These are phyloP conservation scores for Scutellaria minor DNA, from an alignment of 257 asterid genomes.

Conservation along the genomic window DNA sequence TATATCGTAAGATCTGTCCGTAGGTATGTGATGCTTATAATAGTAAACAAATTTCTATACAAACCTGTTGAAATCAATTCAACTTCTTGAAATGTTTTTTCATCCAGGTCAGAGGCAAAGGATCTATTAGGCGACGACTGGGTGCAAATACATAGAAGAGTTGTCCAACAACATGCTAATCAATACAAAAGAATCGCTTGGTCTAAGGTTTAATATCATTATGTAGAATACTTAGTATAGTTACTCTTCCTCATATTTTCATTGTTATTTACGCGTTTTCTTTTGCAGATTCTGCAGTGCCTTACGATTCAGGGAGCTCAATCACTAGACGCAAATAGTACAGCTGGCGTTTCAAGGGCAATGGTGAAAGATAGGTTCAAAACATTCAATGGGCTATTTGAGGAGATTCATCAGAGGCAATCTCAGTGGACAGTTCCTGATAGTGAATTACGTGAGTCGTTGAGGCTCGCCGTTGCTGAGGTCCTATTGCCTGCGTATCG, in stretches of 20 bases:
- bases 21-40: slow-evolving; percentile 51
- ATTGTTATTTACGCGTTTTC: neutral
- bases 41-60: neutral
- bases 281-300: slow-evolving; percentile 83
- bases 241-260: slow-evolving; percentile 5
- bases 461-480: slow-evolving; percentile 97
- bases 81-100: slow-evolving; percentile 15
- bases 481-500: slow-evolving; percentile 93
- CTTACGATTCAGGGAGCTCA: slow-evolving; percentile 72
- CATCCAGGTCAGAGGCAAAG: slow-evolving; percentile 91
- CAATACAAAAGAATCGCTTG: slow-evolving; percentile 96
- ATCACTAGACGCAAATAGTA: slow-evolving; percentile 52
- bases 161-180: slow-evolving; percentile 96
- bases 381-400: slow-evolving; percentile 78
- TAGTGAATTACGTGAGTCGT: slow-evolving; percentile 89
- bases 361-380: slow-evolving; percentile 86
- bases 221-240: neutral
- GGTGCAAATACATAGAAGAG: slow-evolving; percentile 97
- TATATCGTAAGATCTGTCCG: slow-evolving; percentile 95
- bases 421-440: slow-evolving; percentile 99
- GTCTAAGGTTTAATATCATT: slow-evolving; percentile 69
- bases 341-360: slow-evolving; percentile 72
- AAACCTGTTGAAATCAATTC: neutral
- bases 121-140: slow-evolving; percentile 94
- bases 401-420: slow-evolving; percentile 96